These are phyloP conservation scores for Ocimum tenuiflorum DNA, from an alignment of 257 asterid species.

Conservation along the genomic window DNA sequence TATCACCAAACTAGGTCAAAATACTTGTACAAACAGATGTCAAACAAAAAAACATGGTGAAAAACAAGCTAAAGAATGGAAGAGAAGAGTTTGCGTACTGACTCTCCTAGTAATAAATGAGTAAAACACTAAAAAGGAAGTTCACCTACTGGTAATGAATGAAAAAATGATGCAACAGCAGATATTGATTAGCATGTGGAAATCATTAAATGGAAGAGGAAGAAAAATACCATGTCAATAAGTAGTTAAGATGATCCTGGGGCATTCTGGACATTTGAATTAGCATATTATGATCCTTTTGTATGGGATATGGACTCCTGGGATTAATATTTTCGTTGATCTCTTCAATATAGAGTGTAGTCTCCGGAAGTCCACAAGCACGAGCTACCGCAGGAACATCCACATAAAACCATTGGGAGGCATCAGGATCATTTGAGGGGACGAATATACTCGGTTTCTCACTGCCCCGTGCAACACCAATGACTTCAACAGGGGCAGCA, in stretches of 20 bases:
- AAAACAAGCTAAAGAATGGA: too few relatives aligned
- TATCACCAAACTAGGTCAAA: too few relatives aligned
- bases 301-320: slow-evolving; percentile 85
- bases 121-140: background rate
- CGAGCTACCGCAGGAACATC: slow-evolving; percentile 77
- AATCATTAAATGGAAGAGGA: background rate
- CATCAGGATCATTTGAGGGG: slow-evolving; percentile 80
- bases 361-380: slow-evolving; percentile 69
- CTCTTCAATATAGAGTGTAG: slow-evolving; percentile 67
- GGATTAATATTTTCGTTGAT: slow-evolving; percentile 61
- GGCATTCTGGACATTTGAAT: slow-evolving; percentile 90
- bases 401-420: slow-evolving; percentile 85
- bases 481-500: slow-evolving; percentile 43
- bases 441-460: slow-evolving; percentile 95
- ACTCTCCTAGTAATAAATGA: background rate
- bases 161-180: background rate
- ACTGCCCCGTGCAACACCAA: slow-evolving; percentile 77
- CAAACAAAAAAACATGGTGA: too few relatives aligned
- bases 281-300: slow-evolving; percentile 62
- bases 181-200: slow-evolving; percentile 4
- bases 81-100: too few relatives aligned
- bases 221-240: slow-evolving; percentile 62
- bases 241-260: slow-evolving; percentile 85
- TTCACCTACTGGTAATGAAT: background rate
- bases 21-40: too few relatives aligned